phyloP scores from a whole-genome alignment of 148 eudicot species.

The Pharnaceum exiguum region DNA sequence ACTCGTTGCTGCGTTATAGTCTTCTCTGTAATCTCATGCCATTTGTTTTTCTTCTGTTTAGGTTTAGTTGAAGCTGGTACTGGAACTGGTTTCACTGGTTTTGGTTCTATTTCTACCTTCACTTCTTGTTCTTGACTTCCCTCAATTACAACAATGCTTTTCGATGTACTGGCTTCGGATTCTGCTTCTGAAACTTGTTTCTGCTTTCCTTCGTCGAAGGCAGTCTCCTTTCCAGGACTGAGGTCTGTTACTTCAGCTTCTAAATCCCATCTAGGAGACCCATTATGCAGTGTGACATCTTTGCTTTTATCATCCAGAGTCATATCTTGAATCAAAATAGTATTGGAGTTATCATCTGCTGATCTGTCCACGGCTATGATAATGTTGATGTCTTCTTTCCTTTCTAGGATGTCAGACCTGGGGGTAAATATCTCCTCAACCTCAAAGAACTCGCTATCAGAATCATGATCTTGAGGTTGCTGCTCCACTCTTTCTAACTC shows the following conservation, averaged over 20 bases:
- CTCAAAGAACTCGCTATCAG: constrained; percentile 40
- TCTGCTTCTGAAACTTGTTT: constrained; percentile 3
- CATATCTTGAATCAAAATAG: background rate
- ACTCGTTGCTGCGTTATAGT: constrained; percentile 35
- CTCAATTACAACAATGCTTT: constrained; percentile 12
- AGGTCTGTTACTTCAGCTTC: constrained; percentile 4
- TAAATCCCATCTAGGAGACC: constrained; percentile 33
- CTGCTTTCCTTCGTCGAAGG: background rate
- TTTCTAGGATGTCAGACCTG: constrained; percentile 13
- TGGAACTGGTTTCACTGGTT: too few species aligned
- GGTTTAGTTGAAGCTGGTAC: constrained; percentile 19
- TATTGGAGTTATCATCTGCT: background rate
- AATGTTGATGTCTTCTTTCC: background rate
- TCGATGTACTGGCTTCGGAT: constrained; percentile 8
- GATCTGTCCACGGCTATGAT: background rate
- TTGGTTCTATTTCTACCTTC: constrained; percentile 27
- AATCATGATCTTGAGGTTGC: constrained; percentile 29
- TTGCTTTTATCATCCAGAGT: constrained; percentile 2
- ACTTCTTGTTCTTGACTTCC: constrained; percentile 22
- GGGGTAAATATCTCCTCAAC: constrained; percentile 33
- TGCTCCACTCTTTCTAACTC: constrained; percentile 18
- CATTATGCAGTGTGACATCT: constrained; percentile 25
- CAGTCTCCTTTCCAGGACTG: background rate
- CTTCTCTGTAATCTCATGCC: constrained; percentile 35
- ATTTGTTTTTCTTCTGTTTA: constrained; percentile 19